Evolutionary conservation across 169 alveolate genomes (phyloP).

Genomic region (Eimeria zaria): DNA sequence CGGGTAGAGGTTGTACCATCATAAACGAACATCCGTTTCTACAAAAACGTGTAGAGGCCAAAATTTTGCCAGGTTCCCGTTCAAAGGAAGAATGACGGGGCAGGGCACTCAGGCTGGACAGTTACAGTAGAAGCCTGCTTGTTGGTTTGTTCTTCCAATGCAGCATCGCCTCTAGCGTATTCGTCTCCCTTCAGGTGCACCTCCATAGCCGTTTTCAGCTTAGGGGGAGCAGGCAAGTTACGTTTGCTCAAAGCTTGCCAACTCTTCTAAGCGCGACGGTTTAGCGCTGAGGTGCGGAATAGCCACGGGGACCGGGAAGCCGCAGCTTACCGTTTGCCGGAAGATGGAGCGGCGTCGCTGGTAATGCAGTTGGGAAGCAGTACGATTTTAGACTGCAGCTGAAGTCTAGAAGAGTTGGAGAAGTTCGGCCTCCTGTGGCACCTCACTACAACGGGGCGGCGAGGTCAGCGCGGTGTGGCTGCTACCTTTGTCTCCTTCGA

Average conservation of each 20-base stretch:
- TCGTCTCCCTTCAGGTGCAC: not conserved
- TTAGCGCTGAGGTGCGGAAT: not conserved
- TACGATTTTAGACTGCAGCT: not conserved
- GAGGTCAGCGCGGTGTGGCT: not conserved
- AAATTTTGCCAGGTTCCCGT: not conserved
- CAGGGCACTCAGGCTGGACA: not conserved
- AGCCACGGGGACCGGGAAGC: not conserved
- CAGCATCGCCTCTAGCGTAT: not conserved
- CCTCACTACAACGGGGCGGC: not conserved
- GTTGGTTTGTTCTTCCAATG: not conserved
- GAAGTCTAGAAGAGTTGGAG: not conserved
- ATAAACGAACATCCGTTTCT: not conserved
- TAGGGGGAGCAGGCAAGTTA: not conserved
- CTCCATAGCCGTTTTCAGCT: not conserved
- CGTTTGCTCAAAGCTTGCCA: no score
- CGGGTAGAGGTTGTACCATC: not conserved
- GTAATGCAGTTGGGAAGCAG: not conserved
- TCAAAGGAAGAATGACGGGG: not conserved
- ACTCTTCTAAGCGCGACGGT: not conserved
- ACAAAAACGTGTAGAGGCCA: not conserved
- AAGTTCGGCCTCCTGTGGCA: not conserved
- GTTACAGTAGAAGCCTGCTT: not conserved
- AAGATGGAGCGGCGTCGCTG: not conserved
- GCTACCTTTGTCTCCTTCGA: not conserved
- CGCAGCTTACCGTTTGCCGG: not conserved